These are phyloP conservation scores for Neofusicoccum cordaticola DNA, from an alignment of 2,329 filamentous ascomycete genomes.

Conservation along the genomic window DNA sequence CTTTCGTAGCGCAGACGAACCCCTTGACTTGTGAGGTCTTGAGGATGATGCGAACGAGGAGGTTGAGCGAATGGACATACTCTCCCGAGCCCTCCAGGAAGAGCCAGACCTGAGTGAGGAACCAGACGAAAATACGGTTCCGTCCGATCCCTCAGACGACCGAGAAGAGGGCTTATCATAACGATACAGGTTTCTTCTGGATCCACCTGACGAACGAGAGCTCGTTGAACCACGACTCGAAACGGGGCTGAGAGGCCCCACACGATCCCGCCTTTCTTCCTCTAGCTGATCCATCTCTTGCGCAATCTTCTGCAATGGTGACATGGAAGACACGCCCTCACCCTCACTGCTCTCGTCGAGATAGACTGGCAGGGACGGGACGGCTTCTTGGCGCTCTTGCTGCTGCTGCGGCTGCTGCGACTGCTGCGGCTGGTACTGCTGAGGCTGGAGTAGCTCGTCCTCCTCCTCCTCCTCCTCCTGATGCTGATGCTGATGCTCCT, in stretches of 20 bases:
- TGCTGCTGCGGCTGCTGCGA: constrained; percentile 29
- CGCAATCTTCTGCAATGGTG: constrained; percentile 72
- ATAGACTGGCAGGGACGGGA: constrained; percentile 32
- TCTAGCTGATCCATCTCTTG: constrained; percentile 66
- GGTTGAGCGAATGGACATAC: constrained; percentile 55
- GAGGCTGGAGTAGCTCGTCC: background rate
- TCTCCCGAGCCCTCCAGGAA: constrained; percentile 43
- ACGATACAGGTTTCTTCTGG: constrained; percentile 43
- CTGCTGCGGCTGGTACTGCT: constrained; percentile 44
- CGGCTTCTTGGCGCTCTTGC: constrained; percentile 25
- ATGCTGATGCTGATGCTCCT: constrained; percentile 40
- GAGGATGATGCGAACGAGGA: constrained; percentile 50
- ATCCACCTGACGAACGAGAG: constrained; percentile 54
- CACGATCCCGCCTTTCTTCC: constrained; percentile 58
- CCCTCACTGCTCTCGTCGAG: constrained; percentile 66
- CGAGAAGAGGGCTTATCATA: constrained; percentile 45
- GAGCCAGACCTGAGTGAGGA: constrained; percentile 50
- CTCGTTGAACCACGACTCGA: constrained; percentile 60
- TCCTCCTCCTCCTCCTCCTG: constrained; percentile 25
- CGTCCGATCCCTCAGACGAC: constrained; percentile 29
- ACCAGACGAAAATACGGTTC: constrained; percentile 67
- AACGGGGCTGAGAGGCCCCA: constrained; percentile 64
- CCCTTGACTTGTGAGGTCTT: background rate
- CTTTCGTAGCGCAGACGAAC: constrained; percentile 67
- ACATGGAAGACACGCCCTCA: constrained; percentile 53